A percentile compares a stretch with the other conserved stretches of the same genome.
phyloP scores from a whole-genome alignment of 345 rosid genomes.

The Syzygium jambos region DNA sequence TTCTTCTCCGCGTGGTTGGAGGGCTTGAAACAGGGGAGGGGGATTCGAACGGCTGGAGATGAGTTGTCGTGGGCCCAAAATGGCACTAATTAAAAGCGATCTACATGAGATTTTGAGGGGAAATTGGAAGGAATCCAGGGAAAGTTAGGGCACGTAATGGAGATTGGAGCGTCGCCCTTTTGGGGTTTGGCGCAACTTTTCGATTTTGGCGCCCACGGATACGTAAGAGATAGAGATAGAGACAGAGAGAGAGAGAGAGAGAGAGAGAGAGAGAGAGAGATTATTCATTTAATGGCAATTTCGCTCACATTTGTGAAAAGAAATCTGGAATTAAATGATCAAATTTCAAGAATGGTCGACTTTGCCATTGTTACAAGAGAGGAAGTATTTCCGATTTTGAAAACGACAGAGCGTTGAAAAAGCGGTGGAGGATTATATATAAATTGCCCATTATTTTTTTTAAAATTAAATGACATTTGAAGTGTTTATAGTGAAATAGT shows the following conservation, averaged over 20 bases:
- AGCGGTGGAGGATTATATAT: not conserved
- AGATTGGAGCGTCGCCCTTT: not conserved
- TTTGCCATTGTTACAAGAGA: not conserved
- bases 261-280: not conserved
- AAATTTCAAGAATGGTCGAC: not conserved
- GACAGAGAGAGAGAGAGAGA: not conserved
- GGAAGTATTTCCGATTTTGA: not conserved
- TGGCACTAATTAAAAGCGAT: not conserved
- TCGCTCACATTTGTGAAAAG: not conserved
- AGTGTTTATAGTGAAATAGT: not conserved
- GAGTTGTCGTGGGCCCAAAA: not conserved
- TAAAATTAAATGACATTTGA: no score
- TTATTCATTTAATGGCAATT: not conserved
- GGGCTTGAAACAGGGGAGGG: not conserved
- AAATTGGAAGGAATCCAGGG: not conserved
- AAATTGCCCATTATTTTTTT: not conserved
- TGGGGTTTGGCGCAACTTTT: not conserved
- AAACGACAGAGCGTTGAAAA: not conserved
- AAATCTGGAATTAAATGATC: not conserved
- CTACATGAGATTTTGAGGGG: not conserved
- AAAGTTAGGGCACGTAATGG: not conserved
- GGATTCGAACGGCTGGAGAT: not conserved
- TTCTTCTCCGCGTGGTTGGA: not conserved
- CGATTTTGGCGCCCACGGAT: not conserved
- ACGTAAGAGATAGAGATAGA: not conserved